Evolutionary conservation across 208 protist genomes (phyloP).

Genomic region (Borovskyia barvae): DNA sequence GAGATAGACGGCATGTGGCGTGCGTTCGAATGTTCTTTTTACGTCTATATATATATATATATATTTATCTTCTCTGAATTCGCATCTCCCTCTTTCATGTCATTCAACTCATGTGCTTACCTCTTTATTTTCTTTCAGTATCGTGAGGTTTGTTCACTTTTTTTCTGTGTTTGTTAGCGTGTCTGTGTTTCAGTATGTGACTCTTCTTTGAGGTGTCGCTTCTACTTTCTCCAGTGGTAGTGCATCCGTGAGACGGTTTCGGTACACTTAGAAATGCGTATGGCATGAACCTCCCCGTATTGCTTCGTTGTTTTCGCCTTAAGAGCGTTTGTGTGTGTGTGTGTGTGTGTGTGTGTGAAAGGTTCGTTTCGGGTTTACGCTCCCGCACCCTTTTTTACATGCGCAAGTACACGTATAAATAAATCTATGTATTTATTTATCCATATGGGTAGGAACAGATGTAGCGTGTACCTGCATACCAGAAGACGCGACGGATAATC

Average conservation of each 20-base stretch:
- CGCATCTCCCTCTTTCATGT: background rate
- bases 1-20: background rate
- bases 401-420: too few species aligned
- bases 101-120: background rate
- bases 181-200: too few species aligned
- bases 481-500: too few species aligned
- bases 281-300: too few species aligned
- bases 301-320: background rate
- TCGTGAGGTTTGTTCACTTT: constrained; percentile 4
- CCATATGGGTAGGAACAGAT: background rate
- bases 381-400: background rate
- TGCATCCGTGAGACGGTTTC: too few species aligned
- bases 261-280: too few species aligned
- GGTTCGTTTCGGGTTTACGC: constrained; percentile 2
- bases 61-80: background rate
- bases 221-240: too few species aligned
- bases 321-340: background rate
- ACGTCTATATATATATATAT: too few species aligned
- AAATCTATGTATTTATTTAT: background rate
- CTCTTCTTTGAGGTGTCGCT: too few species aligned
- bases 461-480: too few species aligned
- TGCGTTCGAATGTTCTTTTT: background rate
- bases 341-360: background rate
- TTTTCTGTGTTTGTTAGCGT: constrained; percentile 12
- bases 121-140: constrained; percentile 2